These are phyloP conservation scores for Saccharomycopsis babjevae DNA, from an alignment of 805 yeast species.

Conservation along the genomic window DNA sequence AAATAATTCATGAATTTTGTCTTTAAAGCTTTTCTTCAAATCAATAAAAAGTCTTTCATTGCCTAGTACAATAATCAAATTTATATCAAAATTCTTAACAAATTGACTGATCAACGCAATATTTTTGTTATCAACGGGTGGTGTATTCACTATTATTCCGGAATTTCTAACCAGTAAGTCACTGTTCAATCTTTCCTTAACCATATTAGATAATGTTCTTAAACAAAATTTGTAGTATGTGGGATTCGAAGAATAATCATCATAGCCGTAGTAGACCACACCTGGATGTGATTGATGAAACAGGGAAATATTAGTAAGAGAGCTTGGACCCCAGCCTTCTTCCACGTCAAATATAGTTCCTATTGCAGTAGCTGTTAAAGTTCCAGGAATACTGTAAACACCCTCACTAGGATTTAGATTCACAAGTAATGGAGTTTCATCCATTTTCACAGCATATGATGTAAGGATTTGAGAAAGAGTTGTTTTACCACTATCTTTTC, in stretches of 20 bases:
- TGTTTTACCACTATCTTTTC: conserved; percentile 68
- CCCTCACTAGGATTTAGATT: conserved; percentile 72
- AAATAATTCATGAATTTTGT: conserved; percentile 26
- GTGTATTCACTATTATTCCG: conserved; percentile 69
- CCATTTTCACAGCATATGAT: conserved; percentile 66
- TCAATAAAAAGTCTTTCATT: conserved; percentile 61
- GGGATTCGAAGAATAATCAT: conserved; percentile 43
- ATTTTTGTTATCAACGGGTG: conserved; percentile 44
- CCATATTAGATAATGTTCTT: conserved; percentile 26
- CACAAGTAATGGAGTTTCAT: conserved; percentile 55
- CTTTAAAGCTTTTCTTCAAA: conserved; percentile 34
- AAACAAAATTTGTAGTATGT: conserved; percentile 22
- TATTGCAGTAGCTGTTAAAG: conserved; percentile 72
- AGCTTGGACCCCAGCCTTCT: conserved; percentile 66
- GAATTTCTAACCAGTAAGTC: conserved; percentile 37
- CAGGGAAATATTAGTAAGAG: conserved; percentile 63
- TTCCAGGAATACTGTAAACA: conserved; percentile 71
- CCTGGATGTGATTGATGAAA: conserved; percentile 84
- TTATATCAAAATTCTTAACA: conserved; percentile 47
- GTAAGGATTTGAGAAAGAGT: conserved; percentile 56
- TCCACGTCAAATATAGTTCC: conserved; percentile 75
- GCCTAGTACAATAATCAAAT: conserved; percentile 60
- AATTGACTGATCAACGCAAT: conserved; percentile 43
- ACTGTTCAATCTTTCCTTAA: conserved; percentile 37
- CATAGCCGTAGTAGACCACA: conserved; percentile 73